Base-by-base conservation (phyloP, 2,329 filamentous ascomycete genomes). In the Calonectria pseudoturangicola region DNA sequence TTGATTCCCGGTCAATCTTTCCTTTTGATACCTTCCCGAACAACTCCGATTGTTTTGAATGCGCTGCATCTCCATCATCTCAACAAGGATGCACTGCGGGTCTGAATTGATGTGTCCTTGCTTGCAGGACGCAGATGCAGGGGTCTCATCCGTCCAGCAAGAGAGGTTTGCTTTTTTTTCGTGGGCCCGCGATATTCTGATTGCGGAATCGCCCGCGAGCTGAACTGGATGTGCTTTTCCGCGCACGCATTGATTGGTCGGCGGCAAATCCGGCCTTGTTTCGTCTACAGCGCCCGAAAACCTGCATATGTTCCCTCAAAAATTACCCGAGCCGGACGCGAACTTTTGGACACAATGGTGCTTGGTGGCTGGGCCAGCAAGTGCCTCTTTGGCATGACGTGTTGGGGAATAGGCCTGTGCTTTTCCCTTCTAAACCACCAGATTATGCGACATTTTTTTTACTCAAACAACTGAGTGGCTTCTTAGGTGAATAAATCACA, bases 51-150 rank as follows among this genome's bases (percentile, higher is more conserved):
- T 21, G n/a, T 48, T 48, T 48, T 48, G 45, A 25, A 48, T 10
- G 8, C 5, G 18, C 45, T 25, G 45, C n/a, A 48, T 48, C 45
- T 48, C 9, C 45, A 48, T 48, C 45, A 48, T 48, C 9, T 48
- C n/a, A 48, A 48, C n/a, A 48, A 25, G 45, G 45, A 48, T 48
- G 45, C 45, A 48, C n/a, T 48, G 45, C 21, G 45, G 45, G 45
- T 48, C 45, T 25, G n/a, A 25, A 48, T 48, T 48, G 45, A 48
- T 48, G 45, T 25, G 45, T 25, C 45, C 4, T 21, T 48, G n/a
- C n/a, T 48, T 48, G 43, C 43, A 18, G n/a, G n/a, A 13, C 45
- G n/a, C 45, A 48, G 12, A 25, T 48, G n/a, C 45, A 48, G n/a
- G 45, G n/a, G 10, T 48, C 45, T 48, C 45, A 21, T 48, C n/a